phyloP scores from a whole-genome alignment of 345 rosid species.

The Clausena lansium region DNA sequence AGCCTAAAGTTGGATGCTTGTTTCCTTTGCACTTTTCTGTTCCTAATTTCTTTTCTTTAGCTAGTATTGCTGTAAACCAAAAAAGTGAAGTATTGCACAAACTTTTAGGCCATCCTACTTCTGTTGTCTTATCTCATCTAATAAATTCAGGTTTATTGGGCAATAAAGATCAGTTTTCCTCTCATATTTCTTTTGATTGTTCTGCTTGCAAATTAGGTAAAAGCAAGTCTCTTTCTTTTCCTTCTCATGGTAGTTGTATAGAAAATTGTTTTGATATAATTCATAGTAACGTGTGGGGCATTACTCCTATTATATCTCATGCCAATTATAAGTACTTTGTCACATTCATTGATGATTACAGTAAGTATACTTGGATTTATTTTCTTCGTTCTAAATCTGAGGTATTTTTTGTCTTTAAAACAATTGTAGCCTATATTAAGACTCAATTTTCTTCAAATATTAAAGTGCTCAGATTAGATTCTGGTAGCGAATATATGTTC shows the following conservation, averaged over 20 bases:
- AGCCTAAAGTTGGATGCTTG: neutral
- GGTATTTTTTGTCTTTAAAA: neutral
- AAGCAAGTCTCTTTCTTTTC: conserved; percentile 4
- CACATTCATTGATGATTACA: conserved; percentile 14
- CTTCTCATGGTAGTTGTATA: neutral
- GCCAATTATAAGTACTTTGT: conserved; percentile 5
- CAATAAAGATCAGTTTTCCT: neutral
- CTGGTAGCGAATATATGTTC: conserved; percentile 9
- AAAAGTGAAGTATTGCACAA: neutral
- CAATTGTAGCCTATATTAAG: neutral
- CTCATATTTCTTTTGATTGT: neutral
- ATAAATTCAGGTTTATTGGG: neutral
- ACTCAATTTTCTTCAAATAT: neutral
- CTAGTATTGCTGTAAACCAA: neutral
- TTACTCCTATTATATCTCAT: neutral
- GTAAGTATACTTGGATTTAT: neutral
- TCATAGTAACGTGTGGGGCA: neutral
- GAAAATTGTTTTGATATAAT: neutral
- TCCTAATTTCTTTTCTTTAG: neutral
- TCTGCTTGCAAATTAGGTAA: neutral
- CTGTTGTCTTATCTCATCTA: neutral
- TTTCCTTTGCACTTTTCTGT: conserved; percentile 2
- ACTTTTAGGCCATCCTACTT: neutral
- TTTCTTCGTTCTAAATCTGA: conserved; percentile 6
- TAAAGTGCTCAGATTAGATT: neutral